A percentile compares a stretch with the other conserved stretches of the same genome.
phyloP scores from a whole-genome alignment of 257 asterid species.

The Osmanthus fragrans region DNA sequence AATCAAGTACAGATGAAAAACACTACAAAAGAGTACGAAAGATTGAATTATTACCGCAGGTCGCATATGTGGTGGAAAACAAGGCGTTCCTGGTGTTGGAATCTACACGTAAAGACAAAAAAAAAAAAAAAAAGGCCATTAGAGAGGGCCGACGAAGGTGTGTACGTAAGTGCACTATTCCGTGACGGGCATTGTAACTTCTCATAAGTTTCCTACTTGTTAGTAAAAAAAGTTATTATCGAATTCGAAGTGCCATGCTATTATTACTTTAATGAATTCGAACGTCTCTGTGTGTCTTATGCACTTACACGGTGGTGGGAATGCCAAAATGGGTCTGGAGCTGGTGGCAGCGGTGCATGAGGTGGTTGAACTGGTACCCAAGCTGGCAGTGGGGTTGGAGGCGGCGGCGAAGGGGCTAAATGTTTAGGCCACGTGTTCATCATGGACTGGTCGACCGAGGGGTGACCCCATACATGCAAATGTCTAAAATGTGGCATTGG shows the following conservation, averaged over 20 bases:
- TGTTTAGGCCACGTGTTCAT: slow-evolving; percentile 85
- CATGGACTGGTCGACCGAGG: slow-evolving; percentile 75
- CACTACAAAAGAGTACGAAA: neutral
- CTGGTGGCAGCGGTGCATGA: slow-evolving; percentile 29
- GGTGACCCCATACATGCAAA: slow-evolving; percentile 96
- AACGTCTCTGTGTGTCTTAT: neutral
- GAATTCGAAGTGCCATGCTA: neutral
- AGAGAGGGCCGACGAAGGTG: neutral
- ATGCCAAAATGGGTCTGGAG: slow-evolving; percentile 56
- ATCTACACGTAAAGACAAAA: slow-evolving; percentile 38
- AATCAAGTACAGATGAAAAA: neutral
- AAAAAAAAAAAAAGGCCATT: neutral
- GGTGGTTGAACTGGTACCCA: slow-evolving; percentile 43
- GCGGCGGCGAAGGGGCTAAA: slow-evolving; percentile 44
- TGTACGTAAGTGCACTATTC: neutral
- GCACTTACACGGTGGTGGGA: slow-evolving; percentile 62
- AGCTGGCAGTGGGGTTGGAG: slow-evolving; percentile 23
- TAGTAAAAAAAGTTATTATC: neutral
- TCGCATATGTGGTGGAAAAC: slow-evolving; percentile 47
- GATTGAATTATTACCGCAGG: slow-evolving; percentile 41
- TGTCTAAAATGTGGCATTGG: slow-evolving; percentile 70
- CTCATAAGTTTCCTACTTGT: neutral
- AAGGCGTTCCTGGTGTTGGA: slow-evolving; percentile 70
- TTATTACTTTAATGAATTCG: neutral
- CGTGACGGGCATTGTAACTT: neutral